Conservation (phyloP, 345 rosid species). For the Acer saccharum region DNA sequence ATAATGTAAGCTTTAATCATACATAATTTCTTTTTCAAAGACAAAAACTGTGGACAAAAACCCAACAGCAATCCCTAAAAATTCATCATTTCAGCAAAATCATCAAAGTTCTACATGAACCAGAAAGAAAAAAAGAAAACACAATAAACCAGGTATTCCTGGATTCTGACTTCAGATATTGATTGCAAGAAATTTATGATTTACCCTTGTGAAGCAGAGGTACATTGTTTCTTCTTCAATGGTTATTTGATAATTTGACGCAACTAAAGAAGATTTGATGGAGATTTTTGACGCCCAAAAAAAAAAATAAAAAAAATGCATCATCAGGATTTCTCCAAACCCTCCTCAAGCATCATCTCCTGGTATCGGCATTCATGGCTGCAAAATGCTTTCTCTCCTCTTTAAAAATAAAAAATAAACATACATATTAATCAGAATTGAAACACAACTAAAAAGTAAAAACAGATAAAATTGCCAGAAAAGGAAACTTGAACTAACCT, state of each 20-base stretch:
- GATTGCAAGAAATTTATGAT: neutral
- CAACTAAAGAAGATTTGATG: neutral
- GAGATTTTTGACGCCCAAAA: conserved; percentile 2
- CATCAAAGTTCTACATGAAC: conserved; percentile 13
- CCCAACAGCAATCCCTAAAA: conserved; percentile 22
- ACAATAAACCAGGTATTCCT: neutral
- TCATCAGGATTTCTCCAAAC: conserved; percentile 25
- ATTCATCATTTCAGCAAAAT: conserved; percentile 26
- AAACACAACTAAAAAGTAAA: neutral
- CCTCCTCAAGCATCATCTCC: conserved; percentile 71
- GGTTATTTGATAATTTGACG: conserved; percentile 8
- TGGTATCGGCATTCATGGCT: conserved; percentile 77
- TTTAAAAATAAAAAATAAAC: conserved; percentile 25
- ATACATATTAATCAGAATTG: neutral
- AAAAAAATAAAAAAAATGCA: conserved; percentile 20
- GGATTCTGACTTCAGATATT: neutral
- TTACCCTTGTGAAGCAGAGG: neutral
- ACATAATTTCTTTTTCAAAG: conserved; percentile 16
- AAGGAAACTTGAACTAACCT: conserved; percentile 47
- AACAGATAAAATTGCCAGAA: conserved; percentile 3
- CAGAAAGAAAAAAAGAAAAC: neutral
- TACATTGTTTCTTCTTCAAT: neutral
- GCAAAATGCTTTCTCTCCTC: conserved; percentile 95
- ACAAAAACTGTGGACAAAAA: conserved; percentile 22
- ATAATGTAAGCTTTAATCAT: conserved; percentile 15